Conservation (phyloP, 495 filamentous ascomycete genomes). For the Penicillium fimorum region DNA sequence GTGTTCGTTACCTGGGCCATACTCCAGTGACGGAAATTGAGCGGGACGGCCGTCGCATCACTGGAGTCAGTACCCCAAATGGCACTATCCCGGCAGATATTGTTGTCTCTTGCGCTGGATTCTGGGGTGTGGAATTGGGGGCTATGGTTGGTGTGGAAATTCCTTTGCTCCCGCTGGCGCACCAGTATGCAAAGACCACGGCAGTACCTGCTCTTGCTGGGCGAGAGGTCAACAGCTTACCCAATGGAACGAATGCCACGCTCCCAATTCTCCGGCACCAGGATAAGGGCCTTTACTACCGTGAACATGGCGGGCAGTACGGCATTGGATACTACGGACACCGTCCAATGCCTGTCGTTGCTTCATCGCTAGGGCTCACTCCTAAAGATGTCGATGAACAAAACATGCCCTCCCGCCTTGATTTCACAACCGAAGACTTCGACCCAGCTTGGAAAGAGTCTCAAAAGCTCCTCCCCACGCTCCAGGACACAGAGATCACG, state of each 20-base stretch:
- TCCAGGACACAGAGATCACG: slow-evolving; percentile 39
- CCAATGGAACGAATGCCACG: slow-evolving; percentile 41
- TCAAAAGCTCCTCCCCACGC: slow-evolving; percentile 41
- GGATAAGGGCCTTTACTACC: slow-evolving; percentile 54
- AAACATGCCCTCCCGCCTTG: slow-evolving; percentile 52
- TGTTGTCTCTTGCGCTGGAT: slow-evolving; percentile 51
- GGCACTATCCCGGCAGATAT: slow-evolving; percentile 47
- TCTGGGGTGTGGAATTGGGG: slow-evolving; percentile 54
- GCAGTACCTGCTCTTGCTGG: slow-evolving; percentile 32
- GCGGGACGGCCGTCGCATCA: slow-evolving; percentile 33
- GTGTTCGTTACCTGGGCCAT: slow-evolving; percentile 44
- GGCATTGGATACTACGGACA: slow-evolving; percentile 56
- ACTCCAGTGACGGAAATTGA: slow-evolving; percentile 50
- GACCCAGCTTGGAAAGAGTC: slow-evolving; percentile 48
- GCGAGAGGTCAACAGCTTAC: slow-evolving; percentile 28
- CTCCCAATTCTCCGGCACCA: slow-evolving; percentile 51
- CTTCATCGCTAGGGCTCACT: slow-evolving; percentile 41
- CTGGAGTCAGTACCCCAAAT: slow-evolving; percentile 41
- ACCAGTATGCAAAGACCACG: slow-evolving; percentile 53
- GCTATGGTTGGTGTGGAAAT: slow-evolving; percentile 49
- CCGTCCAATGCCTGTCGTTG: slow-evolving; percentile 49
- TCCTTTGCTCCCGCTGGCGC: slow-evolving; percentile 50
- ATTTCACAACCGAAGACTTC: slow-evolving; percentile 50
- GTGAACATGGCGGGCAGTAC: slow-evolving; percentile 51
- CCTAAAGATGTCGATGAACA: slow-evolving; percentile 46